phyloP scores from a whole-genome alignment of 495 filamentous ascomycete species.

The Podospora fimiseda region DNA sequence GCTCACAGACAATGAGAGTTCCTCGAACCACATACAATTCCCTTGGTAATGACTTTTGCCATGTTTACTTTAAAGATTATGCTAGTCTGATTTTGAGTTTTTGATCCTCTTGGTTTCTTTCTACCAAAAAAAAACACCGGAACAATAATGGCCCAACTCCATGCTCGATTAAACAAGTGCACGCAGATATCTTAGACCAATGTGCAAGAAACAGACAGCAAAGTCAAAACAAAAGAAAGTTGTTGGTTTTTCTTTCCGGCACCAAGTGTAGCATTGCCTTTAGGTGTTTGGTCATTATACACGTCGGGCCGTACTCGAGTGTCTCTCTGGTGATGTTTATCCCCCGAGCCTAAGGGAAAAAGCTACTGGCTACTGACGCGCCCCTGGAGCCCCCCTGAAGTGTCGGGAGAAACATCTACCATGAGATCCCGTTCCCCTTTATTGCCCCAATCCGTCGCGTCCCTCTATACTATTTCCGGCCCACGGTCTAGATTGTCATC shows the following conservation, averaged over 20 bases:
- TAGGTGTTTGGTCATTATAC: constrained; percentile 20
- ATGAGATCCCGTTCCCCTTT: not conserved
- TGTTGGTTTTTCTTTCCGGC: constrained; percentile 19
- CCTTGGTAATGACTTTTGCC: no score
- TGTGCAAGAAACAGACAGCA: constrained; percentile 26
- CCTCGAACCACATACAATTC: no score
- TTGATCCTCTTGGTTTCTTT: not conserved
- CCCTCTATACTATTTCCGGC: constrained; percentile 4
- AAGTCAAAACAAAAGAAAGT: constrained; percentile 7
- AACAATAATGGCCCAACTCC: constrained; percentile 24
- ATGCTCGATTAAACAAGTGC: constrained; percentile 25
- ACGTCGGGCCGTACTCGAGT: constrained; percentile 4
- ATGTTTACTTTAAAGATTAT: not conserved
- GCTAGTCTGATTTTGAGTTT: not conserved
- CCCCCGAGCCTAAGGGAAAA: not conserved
- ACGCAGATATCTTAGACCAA: constrained; percentile 21
- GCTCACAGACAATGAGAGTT: no score
- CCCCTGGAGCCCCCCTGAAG: not conserved
- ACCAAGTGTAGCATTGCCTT: constrained; percentile 18
- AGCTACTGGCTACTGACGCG: not conserved
- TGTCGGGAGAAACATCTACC: not conserved
- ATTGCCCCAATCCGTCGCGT: constrained; percentile 6
- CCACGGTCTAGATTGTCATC: not conserved
- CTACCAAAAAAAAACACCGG: no score
- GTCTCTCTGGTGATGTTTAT: not conserved